Base-by-base conservation (phyloP, 2,329 filamentous ascomycete species). In the Sphaerulina populicola region DNA sequence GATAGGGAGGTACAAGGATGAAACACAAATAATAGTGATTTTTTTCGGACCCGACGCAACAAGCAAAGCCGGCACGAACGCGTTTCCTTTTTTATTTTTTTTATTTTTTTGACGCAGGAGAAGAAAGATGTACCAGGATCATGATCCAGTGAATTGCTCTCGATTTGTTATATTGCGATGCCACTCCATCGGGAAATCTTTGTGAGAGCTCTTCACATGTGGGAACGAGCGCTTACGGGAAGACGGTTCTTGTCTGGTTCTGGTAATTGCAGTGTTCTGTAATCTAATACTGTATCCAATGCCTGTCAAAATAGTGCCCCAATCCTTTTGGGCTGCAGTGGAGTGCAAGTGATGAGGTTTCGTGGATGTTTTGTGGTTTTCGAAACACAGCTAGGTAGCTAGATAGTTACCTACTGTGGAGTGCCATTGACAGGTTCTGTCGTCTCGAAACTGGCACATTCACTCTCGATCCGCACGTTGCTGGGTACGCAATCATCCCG, bases 291-390 rank as follows among this genome's bases (percentile, higher is more conserved):
- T 21, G 18, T 41, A 21, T 21, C 5, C 5, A 41, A 41, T 41
- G 39, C 39, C 15, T 41, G 39, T 41, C 39, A 41, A 10, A 7
- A 23, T 23, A 39, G 37, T 18, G 37, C 21, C 21, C 39, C 39
- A 27, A 7, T 21, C 18, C 6, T 23, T 23, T 27, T 18, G 39
- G 39, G 7, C 4, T n/a, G 6, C 15, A 10, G 5, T 23, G 15
- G 10, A 39, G 37, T 4, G 37, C 15, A 3, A 18, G 9, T 9
- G 14, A 18, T 7, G 11, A 5, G 11, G 2, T 27, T 23, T n/a
- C 23, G 39, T 41, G 39, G 39, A 41, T 27, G 39, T 41, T 11
- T 27, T 41, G 39, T 41, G 39, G 39, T 21, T 41, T 41, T 41
- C 21, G 4, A 39, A 35, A 35, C 23, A 27, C 23, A 27, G 23